Conservation (phyloP, 2,329 filamentous ascomycete species). For the Eurotiales sp. region DNA sequence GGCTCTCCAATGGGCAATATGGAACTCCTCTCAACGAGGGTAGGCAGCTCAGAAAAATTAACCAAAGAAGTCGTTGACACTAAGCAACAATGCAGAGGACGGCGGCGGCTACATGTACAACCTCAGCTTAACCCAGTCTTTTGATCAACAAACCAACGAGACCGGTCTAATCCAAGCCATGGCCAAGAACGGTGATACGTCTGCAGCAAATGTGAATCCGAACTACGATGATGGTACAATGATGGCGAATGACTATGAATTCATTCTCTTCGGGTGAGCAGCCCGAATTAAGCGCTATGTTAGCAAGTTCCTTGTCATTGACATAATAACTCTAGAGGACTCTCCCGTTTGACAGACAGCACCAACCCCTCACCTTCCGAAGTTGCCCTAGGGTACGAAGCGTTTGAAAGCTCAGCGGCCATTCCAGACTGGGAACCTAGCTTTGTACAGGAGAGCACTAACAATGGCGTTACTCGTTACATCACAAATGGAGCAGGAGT, state of each 20-base stretch:
- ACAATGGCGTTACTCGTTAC: constrained; percentile 54
- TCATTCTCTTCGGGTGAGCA: constrained; percentile 58
- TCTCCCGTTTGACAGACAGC: constrained; percentile 35
- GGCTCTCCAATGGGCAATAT: constrained; percentile 44
- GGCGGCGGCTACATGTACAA: constrained; percentile 52
- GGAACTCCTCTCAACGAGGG: constrained; percentile 35
- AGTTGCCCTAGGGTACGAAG: constrained; percentile 50
- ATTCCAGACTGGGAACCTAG: constrained; percentile 39
- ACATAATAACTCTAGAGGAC: constrained; percentile 39
- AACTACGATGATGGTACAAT: constrained; percentile 61
- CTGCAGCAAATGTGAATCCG: constrained; percentile 51
- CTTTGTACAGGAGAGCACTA: constrained; percentile 43
- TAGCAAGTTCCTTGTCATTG: background rate
- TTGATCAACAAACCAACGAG: constrained; percentile 51
- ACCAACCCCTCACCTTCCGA: constrained; percentile 42
- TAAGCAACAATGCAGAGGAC: constrained; percentile 42
- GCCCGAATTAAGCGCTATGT: background rate
- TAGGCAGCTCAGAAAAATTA: constrained; percentile 22
- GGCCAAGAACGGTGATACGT: constrained; percentile 47
- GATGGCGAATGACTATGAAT: constrained; percentile 61
- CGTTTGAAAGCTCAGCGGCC: constrained; percentile 46
- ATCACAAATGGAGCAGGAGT: constrained; percentile 62
- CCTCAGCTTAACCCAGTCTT: constrained; percentile 57
- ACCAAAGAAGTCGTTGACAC: background rate
- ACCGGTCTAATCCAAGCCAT: constrained; percentile 49